A percentile compares a stretch with the other conserved stretches of the same genome.
Evolutionary conservation across 352 stramenopile genomes (phyloP).

Genomic region (Pythium rishiriense): DNA sequence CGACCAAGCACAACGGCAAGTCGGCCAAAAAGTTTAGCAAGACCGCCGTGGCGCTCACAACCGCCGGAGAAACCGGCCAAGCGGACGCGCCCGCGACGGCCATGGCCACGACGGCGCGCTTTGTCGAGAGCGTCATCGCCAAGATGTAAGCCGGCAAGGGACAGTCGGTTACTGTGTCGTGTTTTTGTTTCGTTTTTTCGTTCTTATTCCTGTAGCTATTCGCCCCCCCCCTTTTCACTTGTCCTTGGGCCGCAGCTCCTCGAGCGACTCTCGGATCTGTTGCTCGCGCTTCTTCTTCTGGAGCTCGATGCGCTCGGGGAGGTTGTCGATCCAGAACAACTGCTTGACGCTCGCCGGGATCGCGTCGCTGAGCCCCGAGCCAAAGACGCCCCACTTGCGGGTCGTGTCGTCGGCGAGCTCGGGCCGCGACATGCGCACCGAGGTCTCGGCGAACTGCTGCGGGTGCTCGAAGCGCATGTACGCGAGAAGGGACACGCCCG

Average conservation of each 20-base stretch:
- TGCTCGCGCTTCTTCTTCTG: constrained; percentile 70
- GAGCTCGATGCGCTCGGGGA: constrained; percentile 65
- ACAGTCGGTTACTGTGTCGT: not conserved
- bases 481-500: constrained; percentile 75
- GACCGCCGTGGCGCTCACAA: constrained; percentile 28
- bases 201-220: not conserved
- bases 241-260: constrained; percentile 75
- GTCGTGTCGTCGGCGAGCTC: constrained; percentile 73
- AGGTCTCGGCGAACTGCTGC: constrained; percentile 81
- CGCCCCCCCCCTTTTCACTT: constrained; percentile 29
- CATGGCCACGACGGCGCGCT: constrained; percentile 49
- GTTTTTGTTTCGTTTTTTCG: not conserved
- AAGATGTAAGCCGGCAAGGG: constrained; percentile 33
- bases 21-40: constrained; percentile 70
- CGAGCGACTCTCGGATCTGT: constrained; percentile 74
- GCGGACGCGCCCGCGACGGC: not conserved
- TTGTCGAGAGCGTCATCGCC: constrained; percentile 60
- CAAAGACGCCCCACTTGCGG: constrained; percentile 82
- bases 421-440: constrained; percentile 73
- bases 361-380: constrained; percentile 71
- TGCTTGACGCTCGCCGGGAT: constrained; percentile 71
- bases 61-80: not conserved
- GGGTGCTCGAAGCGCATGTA: constrained; percentile 86
- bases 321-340: constrained; percentile 59
- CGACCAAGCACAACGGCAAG: constrained; percentile 63